Evolutionary conservation across 306 rosid species (phyloP), one percentile per base, ranked within the genome.

Genomic region (Corylus heterophylla): DNA sequence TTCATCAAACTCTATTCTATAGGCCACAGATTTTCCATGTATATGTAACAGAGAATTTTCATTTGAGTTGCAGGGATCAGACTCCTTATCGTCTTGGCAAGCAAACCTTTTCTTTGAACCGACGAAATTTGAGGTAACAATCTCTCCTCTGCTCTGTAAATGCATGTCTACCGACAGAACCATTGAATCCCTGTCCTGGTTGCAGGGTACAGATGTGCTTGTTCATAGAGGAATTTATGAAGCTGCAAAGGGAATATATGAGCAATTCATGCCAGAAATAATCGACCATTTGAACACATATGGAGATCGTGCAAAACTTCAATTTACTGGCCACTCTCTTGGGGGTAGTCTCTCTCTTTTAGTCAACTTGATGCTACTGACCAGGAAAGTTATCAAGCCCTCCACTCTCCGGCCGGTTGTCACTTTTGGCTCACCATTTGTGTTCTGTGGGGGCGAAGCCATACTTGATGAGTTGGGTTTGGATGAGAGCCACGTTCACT

Each of bases 91-190:
- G 22, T 95, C 98, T 78, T 95, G 98, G 98, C 94, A 87, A 83
- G 98, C 98, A 79, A 95, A 95, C 74, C 98, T 95, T 63, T 90
- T 95, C 86, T 95, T 95, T 52, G 98, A 93, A 85, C 98, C 98
- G 7, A 80, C 98, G 20, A 93, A 90, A 81, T 92, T 95, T 78
- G 98, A 95, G 97, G 98, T 91, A 73, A 78, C 58, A 61, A 48
- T 72, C 50, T 72, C 50, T 67, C 48, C 71, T 8, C 71, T 20
- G 16, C 22, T 37, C 47, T 37, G 22, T 67, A 10, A 29, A 67
- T 18, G 4, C 71, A 27, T 66, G 18, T 4, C 8, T 7, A 16
- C 12, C 11, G 22, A 67, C 71, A 18, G 0, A 72, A 73, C 12
- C 11, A 16, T 13, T 69, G 63, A 66, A 16, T 39, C 16, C 71